A percentile compares a stretch with the other conserved stretches of the same genome.
Conservation (phyloP, 257 asterid genomes). For the Fraxinus americana region DNA sequence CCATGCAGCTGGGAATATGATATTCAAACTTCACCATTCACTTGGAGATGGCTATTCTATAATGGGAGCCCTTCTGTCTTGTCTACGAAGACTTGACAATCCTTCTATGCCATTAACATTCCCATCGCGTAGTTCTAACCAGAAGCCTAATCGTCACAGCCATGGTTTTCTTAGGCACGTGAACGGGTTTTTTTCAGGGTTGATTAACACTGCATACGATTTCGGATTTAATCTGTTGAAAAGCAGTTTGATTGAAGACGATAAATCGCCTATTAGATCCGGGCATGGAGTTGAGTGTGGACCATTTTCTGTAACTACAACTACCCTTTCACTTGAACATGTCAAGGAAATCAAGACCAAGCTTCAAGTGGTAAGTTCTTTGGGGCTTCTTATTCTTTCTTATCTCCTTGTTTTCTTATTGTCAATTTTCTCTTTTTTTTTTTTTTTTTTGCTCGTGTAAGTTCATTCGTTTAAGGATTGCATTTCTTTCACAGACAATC, state of each 20-base stretch:
- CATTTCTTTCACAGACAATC: not conserved
- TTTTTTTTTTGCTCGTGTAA: not conserved
- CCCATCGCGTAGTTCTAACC: slow-evolving; percentile 25
- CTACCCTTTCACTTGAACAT: slow-evolving; percentile 30
- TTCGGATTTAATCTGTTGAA: slow-evolving; percentile 42
- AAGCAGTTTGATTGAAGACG: slow-evolving; percentile 44
- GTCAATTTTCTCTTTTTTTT: not conserved
- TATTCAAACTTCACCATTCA: slow-evolving; percentile 47
- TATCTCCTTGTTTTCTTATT: not conserved
- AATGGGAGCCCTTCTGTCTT: slow-evolving; percentile 49
- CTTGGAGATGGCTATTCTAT: slow-evolving; percentile 50
- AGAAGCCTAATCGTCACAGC: not conserved
- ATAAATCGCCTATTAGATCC: slow-evolving; percentile 33
- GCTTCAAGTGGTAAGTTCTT: slow-evolving; percentile 30
- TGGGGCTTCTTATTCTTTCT: not conserved
- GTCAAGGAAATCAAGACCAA: slow-evolving; percentile 39
- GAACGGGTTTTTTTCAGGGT: slow-evolving; percentile 17
- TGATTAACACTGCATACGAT: slow-evolving; percentile 32
- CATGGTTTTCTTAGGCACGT: slow-evolving; percentile 12
- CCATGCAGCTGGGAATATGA: slow-evolving; percentile 37
- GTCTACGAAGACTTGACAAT: slow-evolving; percentile 44
- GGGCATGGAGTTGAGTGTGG: slow-evolving; percentile 40
- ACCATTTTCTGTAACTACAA: slow-evolving; percentile 38
- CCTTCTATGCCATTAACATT: slow-evolving; percentile 43
- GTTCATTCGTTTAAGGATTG: not conserved